Base-by-base conservation (phyloP, 306 rosid species). In the Inga leiocalycina region DNA sequence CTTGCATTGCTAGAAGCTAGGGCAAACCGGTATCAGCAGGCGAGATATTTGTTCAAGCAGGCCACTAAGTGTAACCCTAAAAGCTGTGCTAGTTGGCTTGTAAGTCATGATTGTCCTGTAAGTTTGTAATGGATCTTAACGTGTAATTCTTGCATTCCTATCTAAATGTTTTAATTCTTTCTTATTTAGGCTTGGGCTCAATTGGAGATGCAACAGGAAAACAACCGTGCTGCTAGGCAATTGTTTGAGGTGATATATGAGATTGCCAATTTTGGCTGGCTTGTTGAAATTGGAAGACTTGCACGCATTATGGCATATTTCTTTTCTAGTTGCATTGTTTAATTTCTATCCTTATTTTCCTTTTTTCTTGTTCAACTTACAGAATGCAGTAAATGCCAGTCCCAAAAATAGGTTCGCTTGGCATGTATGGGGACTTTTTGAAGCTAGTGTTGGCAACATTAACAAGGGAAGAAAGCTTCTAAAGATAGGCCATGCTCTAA, bases 21-120 rank as follows among this genome's bases (percentile, higher is more conserved):
- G 85, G 94, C 98, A 9, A 90, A 89, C 54, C 91, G 99, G 67
- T 84, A 82, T 75, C 93, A 92, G 84, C 96, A 92, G 90, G 99
- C 99, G 86, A 92, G 93, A 19, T 93, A 89, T 84, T 84, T 93
- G 62, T 93, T 96, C 85, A 89, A 83, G 83, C 97, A 93, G 89
- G 99, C 98, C 74, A 93, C 98, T 51, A 93, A 86, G 80, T 92
- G 91, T 82, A 96, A 96, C 86, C 92, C 98, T 67, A 91, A 87
- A 45, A 96, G 98, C 89, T 96, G 99, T 88, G 99, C 98, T 67
- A 90, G 99, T 85, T 96, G 99, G 99, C 98, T 96, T 84, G 99
- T 96, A 89, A 93, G 98, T 89, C 66, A 39, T 88, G 74, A 43
- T 77, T 80, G 48, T 79, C 65, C 72, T 39, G 13, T 66, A n/a